Evolutionary conservation across 2,329 filamentous ascomycete species (phyloP).

Genomic region (Sclerotinia borealis): DNA sequence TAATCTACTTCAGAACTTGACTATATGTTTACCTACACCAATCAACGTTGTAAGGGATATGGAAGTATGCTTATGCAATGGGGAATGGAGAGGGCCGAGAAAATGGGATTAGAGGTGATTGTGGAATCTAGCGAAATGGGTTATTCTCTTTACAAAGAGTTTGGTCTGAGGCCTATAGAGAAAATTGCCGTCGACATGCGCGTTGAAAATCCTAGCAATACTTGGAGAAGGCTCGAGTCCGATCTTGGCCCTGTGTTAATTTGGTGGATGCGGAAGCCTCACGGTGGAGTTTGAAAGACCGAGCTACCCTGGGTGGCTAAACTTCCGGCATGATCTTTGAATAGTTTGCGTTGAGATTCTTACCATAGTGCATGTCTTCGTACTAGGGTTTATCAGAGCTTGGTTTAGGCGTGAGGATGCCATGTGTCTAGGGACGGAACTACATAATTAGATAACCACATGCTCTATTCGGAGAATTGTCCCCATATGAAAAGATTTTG

Average conservation of each 20-base stretch:
- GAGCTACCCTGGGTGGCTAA: not conserved
- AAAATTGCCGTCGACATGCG: not conserved
- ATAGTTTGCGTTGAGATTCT: not conserved
- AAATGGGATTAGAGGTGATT: not conserved
- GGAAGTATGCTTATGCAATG: not conserved
- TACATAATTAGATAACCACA: too few relatives aligned
- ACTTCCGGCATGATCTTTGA: not conserved
- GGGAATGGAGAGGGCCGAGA: not conserved
- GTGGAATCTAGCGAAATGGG: not conserved
- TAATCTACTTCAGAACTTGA: not conserved
- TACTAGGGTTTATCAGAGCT: too few relatives aligned
- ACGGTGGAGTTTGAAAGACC: not conserved
- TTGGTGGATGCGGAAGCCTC: slow-evolving; percentile 8
- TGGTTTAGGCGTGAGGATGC: too few relatives aligned
- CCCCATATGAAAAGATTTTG: too few relatives aligned
- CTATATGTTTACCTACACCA: not conserved
- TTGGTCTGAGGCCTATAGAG: not conserved
- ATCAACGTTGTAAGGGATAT: not conserved
- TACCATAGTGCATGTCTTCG: not conserved
- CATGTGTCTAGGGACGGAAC: too few relatives aligned
- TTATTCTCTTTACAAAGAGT: not conserved
- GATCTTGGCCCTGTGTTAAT: not conserved
- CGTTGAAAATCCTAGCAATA: not conserved
- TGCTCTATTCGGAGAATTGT: too few relatives aligned
- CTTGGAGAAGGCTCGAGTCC: not conserved